phyloP scores from a whole-genome alignment of 768 basidiomycete genomes.

The Calocybe cyanea region DNA sequence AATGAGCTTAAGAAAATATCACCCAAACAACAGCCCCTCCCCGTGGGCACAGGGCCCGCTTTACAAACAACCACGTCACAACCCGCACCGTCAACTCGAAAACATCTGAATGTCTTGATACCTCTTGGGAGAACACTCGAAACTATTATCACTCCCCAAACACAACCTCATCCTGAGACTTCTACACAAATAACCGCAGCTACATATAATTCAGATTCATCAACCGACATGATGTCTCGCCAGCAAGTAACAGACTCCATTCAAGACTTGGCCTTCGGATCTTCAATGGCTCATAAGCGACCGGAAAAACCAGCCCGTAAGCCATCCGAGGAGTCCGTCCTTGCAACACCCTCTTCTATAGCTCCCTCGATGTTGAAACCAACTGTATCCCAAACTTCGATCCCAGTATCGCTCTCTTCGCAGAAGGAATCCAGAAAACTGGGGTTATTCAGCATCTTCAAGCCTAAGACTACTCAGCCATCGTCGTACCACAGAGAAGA shows the following conservation, averaged over 20 bases:
- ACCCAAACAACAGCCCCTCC: background rate
- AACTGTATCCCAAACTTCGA: conserved; percentile 34
- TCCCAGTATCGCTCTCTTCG: conserved; percentile 34
- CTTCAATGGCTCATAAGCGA: conserved; percentile 5
- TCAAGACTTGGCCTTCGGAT: conserved; percentile 1
- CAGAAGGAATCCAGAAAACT: conserved; percentile 36
- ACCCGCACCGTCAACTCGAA: conserved; percentile 4
- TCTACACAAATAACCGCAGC: background rate
- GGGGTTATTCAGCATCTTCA: conserved; percentile 35
- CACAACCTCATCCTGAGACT: background rate
- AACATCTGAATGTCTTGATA: conserved; percentile 10
- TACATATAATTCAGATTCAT: background rate
- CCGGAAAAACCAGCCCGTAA: conserved; percentile 26
- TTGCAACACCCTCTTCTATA: conserved; percentile 66
- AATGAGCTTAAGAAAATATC: background rate
- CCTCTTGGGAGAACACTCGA: conserved; percentile 9
- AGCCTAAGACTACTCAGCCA: conserved; percentile 19
- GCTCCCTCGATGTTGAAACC: conserved; percentile 45
- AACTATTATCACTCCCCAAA: background rate
- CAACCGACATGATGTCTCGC: background rate
- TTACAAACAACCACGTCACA: conserved; percentile 8
- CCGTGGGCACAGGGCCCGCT: background rate
- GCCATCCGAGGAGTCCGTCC: conserved; percentile 47
- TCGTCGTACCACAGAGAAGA: conserved; percentile 21
- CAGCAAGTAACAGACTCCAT: conserved; percentile 8